Conservation (phyloP, 495 filamentous ascomycete species). For the Gamarada debralockiae region DNA sequence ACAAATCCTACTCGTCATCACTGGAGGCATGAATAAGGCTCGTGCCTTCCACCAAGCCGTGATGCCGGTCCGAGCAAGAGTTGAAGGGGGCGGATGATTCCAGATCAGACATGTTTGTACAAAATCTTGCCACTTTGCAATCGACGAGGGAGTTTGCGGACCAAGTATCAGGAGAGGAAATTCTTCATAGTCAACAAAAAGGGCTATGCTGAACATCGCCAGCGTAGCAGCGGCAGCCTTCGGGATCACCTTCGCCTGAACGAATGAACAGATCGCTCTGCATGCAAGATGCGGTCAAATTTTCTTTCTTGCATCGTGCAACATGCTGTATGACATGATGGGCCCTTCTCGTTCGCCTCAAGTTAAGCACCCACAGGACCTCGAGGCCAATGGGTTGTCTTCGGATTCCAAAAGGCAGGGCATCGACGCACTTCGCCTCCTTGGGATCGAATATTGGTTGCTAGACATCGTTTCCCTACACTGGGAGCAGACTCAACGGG, state of each 20-base stretch:
- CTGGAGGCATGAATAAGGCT: background rate
- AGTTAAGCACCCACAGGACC: background rate
- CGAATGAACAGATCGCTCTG: slow-evolving; percentile 2
- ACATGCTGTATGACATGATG: background rate
- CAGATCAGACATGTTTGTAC: background rate
- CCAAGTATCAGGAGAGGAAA: background rate
- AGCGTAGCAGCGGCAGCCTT: background rate
- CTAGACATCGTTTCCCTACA: background rate
- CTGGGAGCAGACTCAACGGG: background rate
- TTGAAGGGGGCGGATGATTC: background rate
- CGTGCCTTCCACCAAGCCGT: no score
- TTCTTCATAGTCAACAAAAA: background rate
- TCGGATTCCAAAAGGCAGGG: background rate
- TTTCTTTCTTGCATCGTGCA: slow-evolving; percentile 1
- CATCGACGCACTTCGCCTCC: background rate
- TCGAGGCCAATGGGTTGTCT: slow-evolving; percentile 5
- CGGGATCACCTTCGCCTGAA: background rate
- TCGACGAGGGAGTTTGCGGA: background rate
- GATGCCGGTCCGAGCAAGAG: background rate
- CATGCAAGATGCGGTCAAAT: background rate
- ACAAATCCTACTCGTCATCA: background rate
- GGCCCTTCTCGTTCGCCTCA: slow-evolving; percentile 1
- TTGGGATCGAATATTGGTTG: background rate
- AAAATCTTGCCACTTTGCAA: background rate
- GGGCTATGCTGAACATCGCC: slow-evolving; percentile 4